Evolutionary conservation across 768 basidiomycete species (phyloP).

Genomic region (Ephemerocybe angulata): DNA sequence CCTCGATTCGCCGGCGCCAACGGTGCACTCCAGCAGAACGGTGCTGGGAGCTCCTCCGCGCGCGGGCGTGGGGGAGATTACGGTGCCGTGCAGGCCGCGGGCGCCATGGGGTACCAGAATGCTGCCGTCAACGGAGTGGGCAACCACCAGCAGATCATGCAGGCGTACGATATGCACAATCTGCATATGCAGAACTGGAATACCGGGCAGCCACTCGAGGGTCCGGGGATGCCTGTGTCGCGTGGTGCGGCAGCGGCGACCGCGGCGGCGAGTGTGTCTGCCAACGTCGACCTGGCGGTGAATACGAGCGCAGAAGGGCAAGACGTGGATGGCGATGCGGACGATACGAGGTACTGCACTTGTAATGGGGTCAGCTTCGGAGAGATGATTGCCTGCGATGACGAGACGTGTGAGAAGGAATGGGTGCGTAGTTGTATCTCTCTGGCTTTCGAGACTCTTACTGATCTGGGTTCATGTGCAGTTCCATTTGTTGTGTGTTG

Average conservation of each 20-base stretch:
- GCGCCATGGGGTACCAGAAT: not conserved
- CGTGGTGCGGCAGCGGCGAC: constrained; percentile 37
- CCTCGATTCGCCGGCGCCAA: constrained; percentile 23
- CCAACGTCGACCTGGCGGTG: too few species aligned
- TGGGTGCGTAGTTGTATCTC: constrained; percentile 62
- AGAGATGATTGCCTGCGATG: constrained; percentile 95
- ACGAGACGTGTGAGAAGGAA: constrained; percentile 73
- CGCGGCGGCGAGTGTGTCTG: too few species aligned
- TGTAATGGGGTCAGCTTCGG: constrained; percentile 85
- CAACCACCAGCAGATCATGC: constrained; percentile 33
- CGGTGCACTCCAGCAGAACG: not conserved
- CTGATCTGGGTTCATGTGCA: constrained; percentile 26
- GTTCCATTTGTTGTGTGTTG: constrained; percentile 81
- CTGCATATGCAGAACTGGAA: constrained; percentile 46
- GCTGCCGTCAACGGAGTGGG: constrained; percentile 11
- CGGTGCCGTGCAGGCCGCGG: not conserved
- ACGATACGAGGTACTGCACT: constrained; percentile 76
- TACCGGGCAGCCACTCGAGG: constrained; percentile 59
- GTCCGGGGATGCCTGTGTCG: constrained; percentile 74
- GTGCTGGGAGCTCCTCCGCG: constrained; percentile 14
- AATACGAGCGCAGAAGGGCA: too few species aligned
- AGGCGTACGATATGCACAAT: constrained; percentile 39
- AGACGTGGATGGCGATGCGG: constrained; percentile 53
- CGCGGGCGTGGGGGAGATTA: constrained; percentile 22
- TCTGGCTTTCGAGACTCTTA: constrained; percentile 5